Conservation (phyloP, 2,329 filamentous ascomycete species). For the Ophiosphaerella narmari region DNA sequence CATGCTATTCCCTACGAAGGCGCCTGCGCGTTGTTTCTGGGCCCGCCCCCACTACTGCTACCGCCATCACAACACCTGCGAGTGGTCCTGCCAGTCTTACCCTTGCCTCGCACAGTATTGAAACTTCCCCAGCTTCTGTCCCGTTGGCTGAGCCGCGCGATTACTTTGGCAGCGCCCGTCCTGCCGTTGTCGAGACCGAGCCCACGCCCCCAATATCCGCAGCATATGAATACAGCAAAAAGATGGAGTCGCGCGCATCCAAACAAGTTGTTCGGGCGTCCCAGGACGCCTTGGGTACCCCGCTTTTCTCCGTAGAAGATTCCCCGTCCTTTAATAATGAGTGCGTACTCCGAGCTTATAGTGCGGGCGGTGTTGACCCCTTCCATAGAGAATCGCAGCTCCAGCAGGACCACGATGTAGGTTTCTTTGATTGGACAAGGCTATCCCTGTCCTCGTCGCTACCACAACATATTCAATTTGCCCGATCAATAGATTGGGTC, state of each 20-base stretch:
- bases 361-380: constrained; percentile 47
- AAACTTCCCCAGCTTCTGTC: constrained; percentile 14
- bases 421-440: constrained; percentile 82
- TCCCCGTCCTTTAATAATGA: constrained; percentile 43
- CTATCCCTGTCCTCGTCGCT: constrained; percentile 67
- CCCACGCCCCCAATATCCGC: constrained; percentile 12
- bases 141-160: constrained; percentile 41
- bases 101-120: constrained; percentile 24
- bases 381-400: constrained; percentile 38
- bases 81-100: constrained; percentile 39
- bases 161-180: constrained; percentile 48
- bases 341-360: constrained; percentile 48
- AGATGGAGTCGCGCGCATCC: constrained; percentile 1
- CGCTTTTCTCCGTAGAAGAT: constrained; percentile 27
- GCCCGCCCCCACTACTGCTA: constrained; percentile 11
- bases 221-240: constrained; percentile 6
- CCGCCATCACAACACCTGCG: constrained; percentile 34
- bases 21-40: constrained; percentile 72
- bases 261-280: constrained; percentile 5
- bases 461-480: constrained; percentile 73
- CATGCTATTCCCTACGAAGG: constrained; percentile 69
- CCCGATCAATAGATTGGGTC: constrained; percentile 73
- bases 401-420: constrained; percentile 42
- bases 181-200: constrained; percentile 15
- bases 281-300: constrained; percentile 17